These are phyloP conservation scores for Phaseolus lunatus DNA, from an alignment of 306 rosid species.

Conservation along the genomic window DNA sequence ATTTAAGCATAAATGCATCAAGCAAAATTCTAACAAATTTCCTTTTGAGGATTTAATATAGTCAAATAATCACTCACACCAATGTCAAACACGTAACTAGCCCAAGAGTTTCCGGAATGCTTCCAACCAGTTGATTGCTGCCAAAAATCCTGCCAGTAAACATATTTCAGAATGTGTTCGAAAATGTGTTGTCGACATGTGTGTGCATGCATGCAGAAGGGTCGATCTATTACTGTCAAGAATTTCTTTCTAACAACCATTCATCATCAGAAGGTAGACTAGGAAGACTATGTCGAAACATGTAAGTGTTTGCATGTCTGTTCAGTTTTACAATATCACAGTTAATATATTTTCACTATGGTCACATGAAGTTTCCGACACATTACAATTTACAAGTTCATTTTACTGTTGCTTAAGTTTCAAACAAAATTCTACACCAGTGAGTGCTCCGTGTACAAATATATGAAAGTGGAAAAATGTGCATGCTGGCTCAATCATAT, in stretches of 20 bases:
- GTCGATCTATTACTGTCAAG: neutral
- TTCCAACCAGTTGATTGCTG: slow-evolving; percentile 50
- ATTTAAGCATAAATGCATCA: neutral
- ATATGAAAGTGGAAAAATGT: neutral
- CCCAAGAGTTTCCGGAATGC: slow-evolving; percentile 58
- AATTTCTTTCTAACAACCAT: neutral
- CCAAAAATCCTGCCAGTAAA: slow-evolving; percentile 56
- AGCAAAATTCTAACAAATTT: neutral
- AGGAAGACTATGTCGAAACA: neutral
- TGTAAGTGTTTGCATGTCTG: neutral
- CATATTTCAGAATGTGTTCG: neutral
- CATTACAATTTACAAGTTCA: neutral
- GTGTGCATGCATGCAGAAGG: neutral
- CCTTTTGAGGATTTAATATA: neutral
- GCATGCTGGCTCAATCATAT: neutral
- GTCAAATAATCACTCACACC: slow-evolving; percentile 66
- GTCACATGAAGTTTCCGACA: slow-evolving; percentile 5
- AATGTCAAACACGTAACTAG: slow-evolving; percentile 45
- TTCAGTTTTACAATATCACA: neutral
- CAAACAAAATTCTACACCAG: neutral
- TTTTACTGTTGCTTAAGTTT: neutral
- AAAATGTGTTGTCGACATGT: neutral
- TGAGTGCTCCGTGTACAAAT: slow-evolving; percentile 1
- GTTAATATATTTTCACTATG: neutral
- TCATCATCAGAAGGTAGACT: neutral